phyloP scores from a whole-genome alignment of 306 rosid species.

The Prunus armeniaca region DNA sequence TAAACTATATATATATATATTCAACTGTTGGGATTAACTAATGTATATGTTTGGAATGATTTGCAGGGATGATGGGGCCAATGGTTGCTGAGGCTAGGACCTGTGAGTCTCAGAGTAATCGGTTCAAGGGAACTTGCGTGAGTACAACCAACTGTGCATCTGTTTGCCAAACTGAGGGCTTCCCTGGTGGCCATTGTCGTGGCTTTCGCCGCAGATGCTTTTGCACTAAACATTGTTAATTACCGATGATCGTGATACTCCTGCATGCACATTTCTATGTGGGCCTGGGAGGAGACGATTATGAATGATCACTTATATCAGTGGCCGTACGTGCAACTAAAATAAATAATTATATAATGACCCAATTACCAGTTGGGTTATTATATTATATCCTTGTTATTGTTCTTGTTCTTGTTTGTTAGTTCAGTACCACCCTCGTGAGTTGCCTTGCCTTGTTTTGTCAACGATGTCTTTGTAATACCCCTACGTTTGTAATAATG shows the following conservation, averaged over 20 bases:
- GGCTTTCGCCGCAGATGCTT: constrained; percentile 63
- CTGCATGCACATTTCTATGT: neutral
- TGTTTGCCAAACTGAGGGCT: constrained; percentile 50
- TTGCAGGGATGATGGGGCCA: constrained; percentile 38
- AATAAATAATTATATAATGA: neutral
- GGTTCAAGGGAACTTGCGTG: constrained; percentile 45
- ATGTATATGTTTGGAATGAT: neutral
- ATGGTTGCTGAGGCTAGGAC: constrained; percentile 52
- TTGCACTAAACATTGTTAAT: constrained; percentile 41
- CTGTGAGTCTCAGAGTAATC: constrained; percentile 48
- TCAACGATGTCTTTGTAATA: neutral
- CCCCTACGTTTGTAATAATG: neutral
- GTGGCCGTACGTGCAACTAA: neutral
- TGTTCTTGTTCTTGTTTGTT: neutral
- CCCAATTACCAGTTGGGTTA: neutral
- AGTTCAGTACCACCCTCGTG: neutral
- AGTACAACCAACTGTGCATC: constrained; percentile 41
- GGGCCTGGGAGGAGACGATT: neutral
- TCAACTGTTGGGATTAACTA: neutral
- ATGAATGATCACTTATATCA: neutral
- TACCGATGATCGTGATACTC: too few species aligned
- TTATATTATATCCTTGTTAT: neutral
- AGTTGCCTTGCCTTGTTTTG: neutral
- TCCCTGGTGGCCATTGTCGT: constrained; percentile 48
- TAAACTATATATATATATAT: too few species aligned